Evolutionary conservation across 2,329 filamentous ascomycete genomes (phyloP), one percentile per base, ranked within the genome.

Genomic region (Elsinoe necatrix): DNA sequence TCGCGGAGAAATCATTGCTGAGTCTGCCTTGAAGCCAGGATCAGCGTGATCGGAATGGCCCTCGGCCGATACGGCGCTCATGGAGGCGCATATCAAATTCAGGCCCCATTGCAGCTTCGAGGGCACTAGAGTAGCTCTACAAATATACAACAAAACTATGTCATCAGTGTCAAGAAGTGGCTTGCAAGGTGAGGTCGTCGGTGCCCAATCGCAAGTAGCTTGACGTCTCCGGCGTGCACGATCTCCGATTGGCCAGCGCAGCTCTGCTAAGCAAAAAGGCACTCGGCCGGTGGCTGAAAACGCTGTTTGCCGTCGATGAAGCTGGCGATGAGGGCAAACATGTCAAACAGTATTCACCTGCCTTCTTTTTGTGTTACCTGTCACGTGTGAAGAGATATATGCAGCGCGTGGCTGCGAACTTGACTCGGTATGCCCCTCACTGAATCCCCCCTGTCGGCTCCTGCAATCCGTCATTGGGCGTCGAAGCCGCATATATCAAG

Each of bases 391-490:
- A 2, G 20, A 20, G 5, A 14, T 52, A 14, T 29, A 29, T 52
- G 48, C 48, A 39, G 31, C 9, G 14, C 9, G 14, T 5, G 2
- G 25, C 25, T 50, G 4, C 27, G 16, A 16, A 14, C 48, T 27
- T 52, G 41, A 45, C 21, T 23, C 18, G 20, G 16, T 12, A 14
- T 1, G 2, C 31, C 16, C 34, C 20, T 20, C n/a, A 14, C 9
- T 12, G 31, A 16, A 39, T 16, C 48, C 31, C 14, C 48, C 31
- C 14, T 37, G 34, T 11, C 34, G 34, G 34, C 27, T 6, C 29
- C 50, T 55, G 57, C 58, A 59, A 23, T 58, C 25, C 45, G 48
- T 52, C 48, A 52, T 52, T 52, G 48, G 48, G 48, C 48, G 39
- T 52, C 25, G 48, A 57, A 54, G 42, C 42, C 43, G 59, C 55